Evolutionary conservation across 352 stramenopile species (phyloP), one percentile per base, ranked within the genome.

Genomic region (Pilasporangium apinafurcum): DNA sequence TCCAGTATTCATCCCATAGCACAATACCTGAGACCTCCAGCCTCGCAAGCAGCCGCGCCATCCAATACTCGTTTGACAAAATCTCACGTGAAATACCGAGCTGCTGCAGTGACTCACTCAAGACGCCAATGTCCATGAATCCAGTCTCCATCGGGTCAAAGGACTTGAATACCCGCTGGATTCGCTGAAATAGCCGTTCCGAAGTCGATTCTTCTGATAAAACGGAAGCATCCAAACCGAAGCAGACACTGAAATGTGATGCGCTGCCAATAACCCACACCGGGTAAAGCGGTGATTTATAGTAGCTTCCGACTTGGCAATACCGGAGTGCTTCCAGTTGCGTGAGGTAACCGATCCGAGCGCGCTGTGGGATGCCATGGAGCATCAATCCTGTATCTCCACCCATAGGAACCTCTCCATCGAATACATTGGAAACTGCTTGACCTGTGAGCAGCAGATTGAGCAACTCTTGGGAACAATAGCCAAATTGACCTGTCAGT

Each of bases 1-100:
- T 93, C 90, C 90, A 97, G 48, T 94, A 95, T 44, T 96, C 84
- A 38, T 96, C 84, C 90, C 87, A 97, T 8, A 97, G 55, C 43
- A 97, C 76, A 44, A 97, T 96, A 2, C 86, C 87, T 0, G 81
- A 74, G 13, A 90, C 69, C 55, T 92, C 73, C 2, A 92, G 47
- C 35, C 58, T 62, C 12, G 44, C 49, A 14, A 82, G 52, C 22
- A 88, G 41, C 24, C 75, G 65, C n/a, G 65, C 65, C 76, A 92
- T 84, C 41, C 44, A 65, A 33, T 77, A 85, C 24, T 88, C 66
- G 34, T 78, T 81, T 24, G 47, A 46, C 2, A 82, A 34, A 30
- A 91, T 62, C 7, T 75, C 59, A 1, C 25, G 21, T 3, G 67
- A 27, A 7, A 96, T 68, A 17, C 74, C 82, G 9, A 96, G 67